These are phyloP conservation scores for Geotrichum australiense DNA, from an alignment of 1,139 yeast species.

Conservation along the genomic window DNA sequence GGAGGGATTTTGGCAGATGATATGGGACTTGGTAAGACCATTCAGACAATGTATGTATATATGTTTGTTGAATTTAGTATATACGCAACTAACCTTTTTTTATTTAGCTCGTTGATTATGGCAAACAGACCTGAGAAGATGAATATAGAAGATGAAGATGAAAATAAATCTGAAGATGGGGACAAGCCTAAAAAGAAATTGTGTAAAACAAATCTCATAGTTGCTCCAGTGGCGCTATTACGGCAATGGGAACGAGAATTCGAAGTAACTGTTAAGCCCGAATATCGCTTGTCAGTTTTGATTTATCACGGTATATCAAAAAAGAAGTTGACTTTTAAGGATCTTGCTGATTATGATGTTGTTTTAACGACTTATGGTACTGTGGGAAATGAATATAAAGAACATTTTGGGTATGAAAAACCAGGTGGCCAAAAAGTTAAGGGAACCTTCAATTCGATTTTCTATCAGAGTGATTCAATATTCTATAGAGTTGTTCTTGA, in stretches of 20 bases:
- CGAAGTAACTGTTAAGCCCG: conserved; percentile 49
- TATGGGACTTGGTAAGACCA: conserved; percentile 92
- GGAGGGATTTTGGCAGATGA: conserved; percentile 91
- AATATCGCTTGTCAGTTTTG: conserved; percentile 43
- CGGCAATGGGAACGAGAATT: conserved; percentile 83
- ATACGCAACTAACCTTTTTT: too few relatives aligned
- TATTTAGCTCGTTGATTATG: conserved; percentile 46
- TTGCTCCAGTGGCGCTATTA: conserved; percentile 79
- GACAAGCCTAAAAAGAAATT: too few relatives aligned
- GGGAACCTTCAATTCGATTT: conserved; percentile 51
- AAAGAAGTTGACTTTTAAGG: conserved; percentile 35
- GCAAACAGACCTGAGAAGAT: conserved; percentile 42
- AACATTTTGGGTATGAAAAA: conserved; percentile 30
- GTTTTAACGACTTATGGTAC: conserved; percentile 77
- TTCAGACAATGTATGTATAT: conserved; percentile 52
- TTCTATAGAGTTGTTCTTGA: conserved; percentile 71
- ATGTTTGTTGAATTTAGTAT: not conserved
- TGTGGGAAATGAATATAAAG: conserved; percentile 41
- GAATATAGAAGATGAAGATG: conserved; percentile 5
- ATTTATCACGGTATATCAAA: conserved; percentile 53
- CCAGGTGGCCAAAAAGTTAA: conserved; percentile 25
- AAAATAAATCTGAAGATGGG: too few relatives aligned
- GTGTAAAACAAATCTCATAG: conserved; percentile 59
- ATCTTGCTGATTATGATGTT: conserved; percentile 56
- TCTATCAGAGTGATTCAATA: conserved; percentile 42